Conservation (phyloP, 495 filamentous ascomycete species). For the Tuber brumale region DNA sequence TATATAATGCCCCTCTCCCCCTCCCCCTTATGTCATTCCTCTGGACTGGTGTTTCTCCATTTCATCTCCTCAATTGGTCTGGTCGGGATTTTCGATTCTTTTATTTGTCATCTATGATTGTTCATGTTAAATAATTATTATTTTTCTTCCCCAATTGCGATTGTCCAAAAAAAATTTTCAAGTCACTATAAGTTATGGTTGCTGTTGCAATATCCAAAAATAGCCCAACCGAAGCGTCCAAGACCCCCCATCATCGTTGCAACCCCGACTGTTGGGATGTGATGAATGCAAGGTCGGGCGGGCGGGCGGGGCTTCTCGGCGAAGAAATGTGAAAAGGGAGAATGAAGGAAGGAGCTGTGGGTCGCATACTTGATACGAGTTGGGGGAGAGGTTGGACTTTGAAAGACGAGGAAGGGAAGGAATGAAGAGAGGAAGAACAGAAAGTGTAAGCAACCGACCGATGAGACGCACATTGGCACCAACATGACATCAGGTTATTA, state of each 20-base stretch:
- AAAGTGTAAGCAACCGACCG: background rate
- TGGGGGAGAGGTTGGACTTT: background rate
- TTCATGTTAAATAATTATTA: background rate
- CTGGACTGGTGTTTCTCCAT: background rate
- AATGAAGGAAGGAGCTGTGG: background rate
- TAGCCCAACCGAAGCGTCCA: background rate
- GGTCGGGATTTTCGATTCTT: conserved; percentile 18
- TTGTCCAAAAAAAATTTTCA: conserved; percentile 2
- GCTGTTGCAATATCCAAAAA: background rate
- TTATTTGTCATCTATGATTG: background rate
- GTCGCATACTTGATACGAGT: background rate
- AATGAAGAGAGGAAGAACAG: background rate
- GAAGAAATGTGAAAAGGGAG: background rate
- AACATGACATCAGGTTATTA: background rate
- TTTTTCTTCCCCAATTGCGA: background rate
- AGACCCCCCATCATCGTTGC: background rate
- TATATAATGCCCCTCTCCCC: conserved; percentile 18
- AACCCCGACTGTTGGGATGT: background rate
- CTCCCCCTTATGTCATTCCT: conserved; percentile 23
- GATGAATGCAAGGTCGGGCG: background rate
- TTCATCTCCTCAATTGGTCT: conserved; percentile 16
- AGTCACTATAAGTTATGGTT: background rate
- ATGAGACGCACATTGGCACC: background rate
- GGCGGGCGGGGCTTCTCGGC: background rate
- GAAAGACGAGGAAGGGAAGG: background rate